Percentiles rank a stretch among this genome's conserved stretches.
phyloP scores from a whole-genome alignment of 352 stramenopile species.

The Peronosclerospora sorghi region DNA sequence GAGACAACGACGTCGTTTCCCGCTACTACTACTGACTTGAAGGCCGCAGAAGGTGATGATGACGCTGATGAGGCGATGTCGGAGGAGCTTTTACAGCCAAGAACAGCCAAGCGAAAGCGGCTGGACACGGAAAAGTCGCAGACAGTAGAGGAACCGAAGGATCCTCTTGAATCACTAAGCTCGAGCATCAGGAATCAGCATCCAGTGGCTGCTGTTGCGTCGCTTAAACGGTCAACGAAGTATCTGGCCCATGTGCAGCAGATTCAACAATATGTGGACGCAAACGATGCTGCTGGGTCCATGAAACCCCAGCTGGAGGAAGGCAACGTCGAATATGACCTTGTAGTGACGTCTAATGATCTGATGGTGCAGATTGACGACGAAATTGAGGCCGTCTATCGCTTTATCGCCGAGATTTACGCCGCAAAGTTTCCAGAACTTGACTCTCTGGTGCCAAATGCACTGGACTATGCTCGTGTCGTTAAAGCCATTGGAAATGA shows the following conservation, averaged over 20 bases:
- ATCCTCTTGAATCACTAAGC: constrained; percentile 30
- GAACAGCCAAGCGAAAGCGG: constrained; percentile 16
- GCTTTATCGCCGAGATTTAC: constrained; percentile 88
- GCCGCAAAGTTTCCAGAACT: constrained; percentile 91
- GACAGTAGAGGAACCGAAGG: constrained; percentile 11
- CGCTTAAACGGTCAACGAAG: constrained; percentile 60
- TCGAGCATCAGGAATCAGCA: constrained; percentile 37
- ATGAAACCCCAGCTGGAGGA: constrained; percentile 36
- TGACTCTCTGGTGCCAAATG: constrained; percentile 87
- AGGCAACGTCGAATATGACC: constrained; percentile 61
- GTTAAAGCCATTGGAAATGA: constrained; percentile 88
- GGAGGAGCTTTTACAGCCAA: constrained; percentile 1
- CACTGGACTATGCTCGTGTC: constrained; percentile 89
- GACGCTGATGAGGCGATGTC: constrained; percentile 10
- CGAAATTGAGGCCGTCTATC: constrained; percentile 86
- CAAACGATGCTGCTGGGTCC: constrained; percentile 15
- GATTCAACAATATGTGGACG: constrained; percentile 45
- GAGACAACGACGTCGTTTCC: constrained; percentile 13
- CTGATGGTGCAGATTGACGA: constrained; percentile 90
- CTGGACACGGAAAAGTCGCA: constrained; percentile 8
- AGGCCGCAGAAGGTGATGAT: constrained; percentile 10
- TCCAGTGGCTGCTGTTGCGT: constrained; percentile 45
- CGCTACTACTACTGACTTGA: constrained; percentile 5
- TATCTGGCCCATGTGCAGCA: constrained; percentile 64
- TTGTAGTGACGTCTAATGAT: constrained; percentile 87